A percentile compares a stretch with the other conserved stretches of the same genome.
Evolutionary conservation across 2,329 filamentous ascomycete species (phyloP).

Genomic region (Diaporthe sp.): DNA sequence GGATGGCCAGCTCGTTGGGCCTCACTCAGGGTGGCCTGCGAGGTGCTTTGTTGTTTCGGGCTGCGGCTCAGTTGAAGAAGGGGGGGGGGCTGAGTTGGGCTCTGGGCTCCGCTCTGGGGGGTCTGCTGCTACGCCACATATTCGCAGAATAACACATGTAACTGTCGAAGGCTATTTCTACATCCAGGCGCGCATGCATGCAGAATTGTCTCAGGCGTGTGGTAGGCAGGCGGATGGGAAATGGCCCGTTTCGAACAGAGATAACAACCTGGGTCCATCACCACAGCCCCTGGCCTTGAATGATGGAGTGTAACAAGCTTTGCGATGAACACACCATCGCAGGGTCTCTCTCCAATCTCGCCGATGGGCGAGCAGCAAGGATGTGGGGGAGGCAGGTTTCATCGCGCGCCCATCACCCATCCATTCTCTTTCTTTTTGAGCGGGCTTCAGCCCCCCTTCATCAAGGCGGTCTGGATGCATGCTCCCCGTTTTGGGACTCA

Average conservation of each 20-base stretch:
- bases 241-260: constrained; percentile 4
- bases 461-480: constrained; percentile 27
- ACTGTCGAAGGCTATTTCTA: background rate
- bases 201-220: constrained; percentile 9
- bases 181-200: background rate
- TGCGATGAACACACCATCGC: constrained; percentile 31
- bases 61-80: constrained; percentile 1
- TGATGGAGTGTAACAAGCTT: constrained; percentile 21
- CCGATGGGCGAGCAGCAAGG: constrained; percentile 1
- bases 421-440: constrained; percentile 13
- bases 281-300: constrained; percentile 10
- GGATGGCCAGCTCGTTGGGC: background rate
- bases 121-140: background rate
- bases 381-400: constrained; percentile 22
- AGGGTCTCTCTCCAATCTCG: constrained; percentile 23
- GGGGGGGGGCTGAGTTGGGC: background rate
- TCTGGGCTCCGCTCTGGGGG: background rate
- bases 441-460: constrained; percentile 11
- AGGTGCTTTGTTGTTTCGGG: background rate
- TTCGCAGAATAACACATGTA: background rate
- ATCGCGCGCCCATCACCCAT: constrained; percentile 27
- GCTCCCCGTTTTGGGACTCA: background rate
- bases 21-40: background rate
- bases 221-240: background rate
- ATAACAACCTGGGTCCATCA: background rate